phyloP scores from a whole-genome alignment of 1,139 yeast genomes.

The Blastobotrys malaysiensis region DNA sequence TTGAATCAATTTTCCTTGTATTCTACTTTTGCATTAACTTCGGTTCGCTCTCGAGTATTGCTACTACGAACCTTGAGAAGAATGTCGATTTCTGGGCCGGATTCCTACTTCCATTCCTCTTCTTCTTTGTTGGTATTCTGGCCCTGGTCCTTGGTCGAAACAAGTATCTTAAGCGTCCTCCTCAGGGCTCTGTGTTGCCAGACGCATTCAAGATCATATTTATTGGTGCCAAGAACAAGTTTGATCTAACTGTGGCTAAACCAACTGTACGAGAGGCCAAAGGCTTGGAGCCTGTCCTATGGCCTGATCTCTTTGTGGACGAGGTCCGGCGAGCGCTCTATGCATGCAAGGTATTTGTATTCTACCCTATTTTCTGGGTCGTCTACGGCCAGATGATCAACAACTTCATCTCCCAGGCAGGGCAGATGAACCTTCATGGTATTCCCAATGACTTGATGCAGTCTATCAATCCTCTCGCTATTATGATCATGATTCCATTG shows the following conservation, averaged over 20 bases:
- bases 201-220: slow-evolving; percentile 47
- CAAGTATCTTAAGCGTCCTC: slow-evolving; percentile 53
- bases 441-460: slow-evolving; percentile 63
- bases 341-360: slow-evolving; percentile 59
- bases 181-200: slow-evolving; percentile 57
- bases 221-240: slow-evolving; percentile 45
- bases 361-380: slow-evolving; percentile 62
- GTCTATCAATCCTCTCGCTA: slow-evolving; percentile 54
- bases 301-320: slow-evolving; percentile 58
- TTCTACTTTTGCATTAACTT: slow-evolving; percentile 77
- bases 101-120: slow-evolving; percentile 57
- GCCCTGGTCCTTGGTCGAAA: slow-evolving; percentile 54
- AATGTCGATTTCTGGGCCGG: slow-evolving; percentile 74
- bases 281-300: slow-evolving; percentile 40
- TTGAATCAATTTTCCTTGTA: slow-evolving; percentile 67
- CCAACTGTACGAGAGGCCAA: slow-evolving; percentile 41
- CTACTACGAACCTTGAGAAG: slow-evolving; percentile 68
- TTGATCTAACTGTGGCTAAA: slow-evolving; percentile 49
- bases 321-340: slow-evolving; percentile 52
- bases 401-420: slow-evolving; percentile 61
- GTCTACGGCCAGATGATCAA: slow-evolving; percentile 62
- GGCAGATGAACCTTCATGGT: slow-evolving; percentile 56
- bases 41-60: slow-evolving; percentile 73
- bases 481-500: slow-evolving; percentile 57
- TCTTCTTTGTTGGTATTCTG: slow-evolving; percentile 53